Evolutionary conservation across 2,329 filamentous ascomycete genomes (phyloP).

Genomic region (Colletotrichum tabaci): DNA sequence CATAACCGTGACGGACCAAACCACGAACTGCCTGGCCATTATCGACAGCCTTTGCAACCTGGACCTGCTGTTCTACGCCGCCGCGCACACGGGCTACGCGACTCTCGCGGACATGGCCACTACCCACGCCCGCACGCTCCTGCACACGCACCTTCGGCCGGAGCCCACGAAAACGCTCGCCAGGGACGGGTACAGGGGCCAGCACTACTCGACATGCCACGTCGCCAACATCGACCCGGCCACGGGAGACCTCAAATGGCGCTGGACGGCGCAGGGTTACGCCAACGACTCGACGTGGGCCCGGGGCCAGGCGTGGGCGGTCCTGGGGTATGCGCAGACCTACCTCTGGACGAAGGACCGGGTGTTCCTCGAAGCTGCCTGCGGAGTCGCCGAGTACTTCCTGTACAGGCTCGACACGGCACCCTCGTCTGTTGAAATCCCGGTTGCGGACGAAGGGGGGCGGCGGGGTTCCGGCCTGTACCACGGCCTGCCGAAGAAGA

Average conservation of each 20-base stretch:
- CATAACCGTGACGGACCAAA: constrained; percentile 50
- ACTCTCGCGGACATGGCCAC: constrained; percentile 50
- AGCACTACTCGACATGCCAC: constrained; percentile 59
- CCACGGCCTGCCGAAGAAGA: neutral
- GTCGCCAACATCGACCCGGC: constrained; percentile 64
- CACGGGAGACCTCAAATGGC: constrained; percentile 59
- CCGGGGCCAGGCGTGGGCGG: constrained; percentile 67
- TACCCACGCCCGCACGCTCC: constrained; percentile 58
- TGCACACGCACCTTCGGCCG: constrained; percentile 56
- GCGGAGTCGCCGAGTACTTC: constrained; percentile 65
- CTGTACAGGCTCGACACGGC: constrained; percentile 56
- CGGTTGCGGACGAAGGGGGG: constrained; percentile 41
- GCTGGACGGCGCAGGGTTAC: constrained; percentile 65
- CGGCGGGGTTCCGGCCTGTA: too few species aligned
- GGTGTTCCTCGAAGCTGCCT: constrained; percentile 61
- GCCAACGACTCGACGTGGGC: constrained; percentile 63
- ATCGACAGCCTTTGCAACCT: constrained; percentile 60
- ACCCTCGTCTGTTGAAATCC: constrained; percentile 49
- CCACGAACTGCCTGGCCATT: constrained; percentile 57
- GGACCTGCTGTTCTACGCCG: constrained; percentile 55
- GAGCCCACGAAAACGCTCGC: constrained; percentile 46
- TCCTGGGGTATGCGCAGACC: constrained; percentile 65
- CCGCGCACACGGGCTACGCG: constrained; percentile 49
- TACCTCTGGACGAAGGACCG: constrained; percentile 63
- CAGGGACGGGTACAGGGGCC: constrained; percentile 44